These are phyloP conservation scores for Penicillium vulpinum DNA, from an alignment of 2,329 filamentous ascomycete species.

Conservation along the genomic window DNA sequence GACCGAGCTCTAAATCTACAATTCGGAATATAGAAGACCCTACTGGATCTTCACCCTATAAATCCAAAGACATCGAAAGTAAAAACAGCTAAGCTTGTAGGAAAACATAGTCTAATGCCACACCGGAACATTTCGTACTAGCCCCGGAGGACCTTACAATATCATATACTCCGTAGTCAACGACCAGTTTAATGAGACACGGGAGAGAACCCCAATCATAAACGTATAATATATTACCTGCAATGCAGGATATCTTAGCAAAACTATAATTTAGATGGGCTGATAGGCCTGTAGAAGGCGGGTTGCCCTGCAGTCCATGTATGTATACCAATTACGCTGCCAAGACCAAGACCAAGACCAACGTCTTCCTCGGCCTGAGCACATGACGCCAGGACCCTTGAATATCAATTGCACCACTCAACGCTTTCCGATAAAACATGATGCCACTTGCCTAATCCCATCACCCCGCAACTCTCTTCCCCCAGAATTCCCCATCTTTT, in stretches of 20 bases:
- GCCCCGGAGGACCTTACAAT: not conserved
- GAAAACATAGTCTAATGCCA: not conserved
- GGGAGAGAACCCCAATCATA: not conserved
- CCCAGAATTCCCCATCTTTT: not conserved
- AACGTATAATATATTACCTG: not conserved
- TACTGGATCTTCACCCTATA: not conserved
- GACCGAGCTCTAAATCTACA: no score
- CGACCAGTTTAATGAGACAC: not conserved
- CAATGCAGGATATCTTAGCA: not conserved
- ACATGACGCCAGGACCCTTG: constrained; percentile 5
- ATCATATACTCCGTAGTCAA: not conserved
- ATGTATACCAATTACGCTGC: not conserved
- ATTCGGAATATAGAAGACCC: rapidly evolving
- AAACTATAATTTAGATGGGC: not conserved
- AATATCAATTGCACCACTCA: constrained; percentile 5
- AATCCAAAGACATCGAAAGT: rapidly evolving
- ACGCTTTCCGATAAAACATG: not conserved
- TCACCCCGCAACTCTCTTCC: constrained; percentile 1
- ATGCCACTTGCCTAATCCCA: constrained; percentile 1
- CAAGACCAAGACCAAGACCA: no score
- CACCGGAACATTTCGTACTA: not conserved
- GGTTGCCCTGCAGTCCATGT: not conserved
- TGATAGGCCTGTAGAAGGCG: not conserved
- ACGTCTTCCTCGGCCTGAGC: not conserved
- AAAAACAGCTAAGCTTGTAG: not conserved